These are phyloP conservation scores for Botrytis aclada DNA, from an alignment of 2,329 filamentous ascomycete species.

Conservation along the genomic window DNA sequence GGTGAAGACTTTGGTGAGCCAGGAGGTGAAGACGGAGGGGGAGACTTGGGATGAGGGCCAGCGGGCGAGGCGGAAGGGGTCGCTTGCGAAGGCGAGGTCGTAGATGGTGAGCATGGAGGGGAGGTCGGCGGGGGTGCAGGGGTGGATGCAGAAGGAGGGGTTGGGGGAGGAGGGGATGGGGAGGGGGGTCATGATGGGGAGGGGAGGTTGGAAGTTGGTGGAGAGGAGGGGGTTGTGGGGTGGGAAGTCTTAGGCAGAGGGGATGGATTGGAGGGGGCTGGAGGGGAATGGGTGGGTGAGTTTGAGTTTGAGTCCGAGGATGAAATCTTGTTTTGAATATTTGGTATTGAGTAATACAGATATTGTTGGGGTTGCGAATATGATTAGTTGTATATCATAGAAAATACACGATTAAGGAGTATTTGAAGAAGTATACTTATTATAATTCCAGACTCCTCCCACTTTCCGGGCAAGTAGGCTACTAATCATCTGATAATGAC, in stretches of 20 bases:
- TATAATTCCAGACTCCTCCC: not conserved
- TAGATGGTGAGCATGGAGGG: constrained; percentile 37
- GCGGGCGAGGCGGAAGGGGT: constrained; percentile 35
- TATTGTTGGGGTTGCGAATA: not conserved
- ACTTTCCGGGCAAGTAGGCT: not conserved
- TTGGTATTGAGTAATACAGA: not conserved
- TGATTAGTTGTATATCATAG: not conserved
- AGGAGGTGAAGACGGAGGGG: constrained; percentile 26
- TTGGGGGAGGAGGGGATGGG: not conserved
- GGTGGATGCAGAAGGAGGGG: constrained; percentile 23
- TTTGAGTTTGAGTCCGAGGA: not conserved
- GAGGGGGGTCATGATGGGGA: not conserved
- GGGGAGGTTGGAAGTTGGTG: not conserved
- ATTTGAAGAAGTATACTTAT: not conserved
- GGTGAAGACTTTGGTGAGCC: constrained; percentile 36
- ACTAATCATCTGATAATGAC: not conserved
- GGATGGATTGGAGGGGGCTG: not conserved
- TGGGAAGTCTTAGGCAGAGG: not conserved
- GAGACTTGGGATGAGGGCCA: constrained; percentile 20
- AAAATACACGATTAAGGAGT: not conserved
- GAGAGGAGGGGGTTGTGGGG: not conserved
- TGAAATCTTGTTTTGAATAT: not conserved
- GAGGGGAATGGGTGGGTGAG: not conserved
- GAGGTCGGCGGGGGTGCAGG: constrained; percentile 34
- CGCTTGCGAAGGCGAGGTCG: constrained; percentile 32